These are phyloP conservation scores for Phaseolus coccineus DNA, from an alignment of 331 rosid species.

Conservation along the genomic window DNA sequence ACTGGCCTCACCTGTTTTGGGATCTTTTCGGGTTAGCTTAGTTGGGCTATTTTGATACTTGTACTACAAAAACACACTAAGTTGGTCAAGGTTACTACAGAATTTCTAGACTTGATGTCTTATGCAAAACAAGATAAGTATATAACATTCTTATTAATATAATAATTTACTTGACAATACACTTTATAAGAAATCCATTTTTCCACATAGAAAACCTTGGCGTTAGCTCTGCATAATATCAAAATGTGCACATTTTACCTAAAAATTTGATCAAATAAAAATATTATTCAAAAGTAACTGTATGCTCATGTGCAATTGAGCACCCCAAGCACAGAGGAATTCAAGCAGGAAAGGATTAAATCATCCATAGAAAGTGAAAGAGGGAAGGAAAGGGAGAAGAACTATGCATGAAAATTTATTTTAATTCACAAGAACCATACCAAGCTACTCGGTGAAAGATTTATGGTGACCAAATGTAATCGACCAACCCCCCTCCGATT, in stretches of 20 bases:
- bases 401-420: constrained; percentile 18
- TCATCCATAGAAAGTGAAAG: not conserved
- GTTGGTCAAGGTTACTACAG: not conserved
- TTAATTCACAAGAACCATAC: constrained; percentile 57
- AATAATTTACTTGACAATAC: not conserved
- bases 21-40: too few relatives aligned
- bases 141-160: not conserved
- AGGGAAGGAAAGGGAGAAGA: not conserved
- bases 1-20: too few relatives aligned
- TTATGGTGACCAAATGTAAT: constrained; percentile 60
- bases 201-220: not conserved
- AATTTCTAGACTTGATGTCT: not conserved
- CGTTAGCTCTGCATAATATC: not conserved
- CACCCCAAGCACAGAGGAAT: not conserved
- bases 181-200: not conserved
- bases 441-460: constrained; percentile 67
- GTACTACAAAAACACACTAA: not conserved
- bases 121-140: not conserved
- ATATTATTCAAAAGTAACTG: not conserved
- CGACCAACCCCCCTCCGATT: constrained; percentile 59
- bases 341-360: not conserved
- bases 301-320: not conserved
- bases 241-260: not conserved
- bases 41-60: too few relatives aligned
- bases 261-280: not conserved